Evolutionary conservation across 2,329 filamentous ascomycete species (phyloP).

Genomic region (Neurospora sp.): DNA sequence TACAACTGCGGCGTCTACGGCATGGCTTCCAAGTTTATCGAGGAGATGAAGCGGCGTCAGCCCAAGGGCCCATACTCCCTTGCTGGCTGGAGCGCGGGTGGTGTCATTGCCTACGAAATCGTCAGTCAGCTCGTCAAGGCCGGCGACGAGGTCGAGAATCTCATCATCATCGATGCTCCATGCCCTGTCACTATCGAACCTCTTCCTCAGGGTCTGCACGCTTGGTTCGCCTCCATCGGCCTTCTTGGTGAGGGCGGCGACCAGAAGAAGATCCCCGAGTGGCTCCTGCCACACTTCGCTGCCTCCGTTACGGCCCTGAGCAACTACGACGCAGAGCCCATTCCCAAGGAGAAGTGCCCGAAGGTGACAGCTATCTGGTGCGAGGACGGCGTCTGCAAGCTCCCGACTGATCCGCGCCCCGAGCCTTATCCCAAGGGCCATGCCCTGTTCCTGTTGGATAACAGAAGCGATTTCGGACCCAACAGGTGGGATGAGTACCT

Average conservation of each 20-base stretch:
- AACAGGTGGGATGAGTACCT: slow-evolving; percentile 62
- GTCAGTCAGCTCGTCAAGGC: slow-evolving; percentile 48
- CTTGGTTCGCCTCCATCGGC: slow-evolving; percentile 64
- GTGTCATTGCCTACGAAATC: slow-evolving; percentile 61
- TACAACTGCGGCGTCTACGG: slow-evolving; percentile 57
- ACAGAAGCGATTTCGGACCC: slow-evolving; percentile 59
- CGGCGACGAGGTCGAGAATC: slow-evolving; percentile 46
- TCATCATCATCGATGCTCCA: slow-evolving; percentile 58
- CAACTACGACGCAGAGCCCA: slow-evolving; percentile 56
- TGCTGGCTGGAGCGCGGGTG: slow-evolving; percentile 68
- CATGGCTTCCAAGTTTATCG: slow-evolving; percentile 53
- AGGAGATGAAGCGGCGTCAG: slow-evolving; percentile 62
- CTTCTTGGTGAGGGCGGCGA: slow-evolving; percentile 52
- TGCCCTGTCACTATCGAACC: slow-evolving; percentile 59
- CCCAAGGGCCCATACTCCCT: slow-evolving; percentile 57
- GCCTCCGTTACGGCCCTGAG: slow-evolving; percentile 58
- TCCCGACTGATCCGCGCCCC: slow-evolving; percentile 54
- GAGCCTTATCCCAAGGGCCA: slow-evolving; percentile 49
- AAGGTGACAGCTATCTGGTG: slow-evolving; percentile 60
- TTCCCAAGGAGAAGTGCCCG: slow-evolving; percentile 48
- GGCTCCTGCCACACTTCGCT: slow-evolving; percentile 65
- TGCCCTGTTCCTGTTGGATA: slow-evolving; percentile 62
- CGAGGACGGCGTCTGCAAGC: slow-evolving; percentile 61
- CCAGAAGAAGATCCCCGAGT: slow-evolving; percentile 53
- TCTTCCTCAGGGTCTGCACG: slow-evolving; percentile 51